Conservation (phyloP, 257 asterid genomes). For the Solanum peruvianum region DNA sequence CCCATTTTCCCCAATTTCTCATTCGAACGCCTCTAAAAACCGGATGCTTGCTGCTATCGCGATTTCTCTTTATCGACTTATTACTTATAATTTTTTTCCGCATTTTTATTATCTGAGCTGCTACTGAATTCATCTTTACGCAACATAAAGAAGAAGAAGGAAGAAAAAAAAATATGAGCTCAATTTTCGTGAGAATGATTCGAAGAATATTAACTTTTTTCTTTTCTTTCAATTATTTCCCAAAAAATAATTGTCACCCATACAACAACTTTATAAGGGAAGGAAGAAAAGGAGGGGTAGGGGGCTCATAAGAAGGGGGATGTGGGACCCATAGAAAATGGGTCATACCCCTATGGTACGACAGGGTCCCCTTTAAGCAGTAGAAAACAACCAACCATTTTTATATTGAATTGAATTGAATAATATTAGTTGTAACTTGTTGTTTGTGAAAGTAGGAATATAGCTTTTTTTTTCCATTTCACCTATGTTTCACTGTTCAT, state of each 20-base stretch:
- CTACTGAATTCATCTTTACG: not conserved
- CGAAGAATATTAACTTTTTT: not conserved
- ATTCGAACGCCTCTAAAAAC: slow-evolving; percentile 72
- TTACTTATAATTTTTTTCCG: not conserved
- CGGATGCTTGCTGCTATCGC: slow-evolving; percentile 48
- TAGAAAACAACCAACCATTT: slow-evolving; percentile 29
- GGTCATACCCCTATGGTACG: slow-evolving; percentile 19
- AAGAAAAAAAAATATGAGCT: no score
- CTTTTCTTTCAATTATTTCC: slow-evolving; percentile 13
- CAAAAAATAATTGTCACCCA: slow-evolving; percentile 10
- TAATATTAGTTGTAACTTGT: not conserved
- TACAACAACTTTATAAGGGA: slow-evolving; percentile 12
- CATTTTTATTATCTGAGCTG: not conserved
- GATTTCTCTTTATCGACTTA: slow-evolving; percentile 32
- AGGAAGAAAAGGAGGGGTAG: not conserved
- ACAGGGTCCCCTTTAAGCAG: slow-evolving; percentile 32
- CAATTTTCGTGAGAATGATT: no score
- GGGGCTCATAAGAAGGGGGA: not conserved
- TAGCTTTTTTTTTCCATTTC: slow-evolving; percentile 23
- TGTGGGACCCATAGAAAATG: slow-evolving; percentile 18
- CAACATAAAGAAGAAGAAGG: not conserved
- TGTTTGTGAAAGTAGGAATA: not conserved
- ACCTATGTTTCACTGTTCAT: slow-evolving; percentile 31
- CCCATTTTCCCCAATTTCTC: slow-evolving; percentile 96
- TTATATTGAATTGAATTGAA: not conserved